These are phyloP conservation scores for Ophiocordyceps camponoti-leonardi DNA, from an alignment of 2,329 filamentous ascomycete genomes.

Conservation along the genomic window DNA sequence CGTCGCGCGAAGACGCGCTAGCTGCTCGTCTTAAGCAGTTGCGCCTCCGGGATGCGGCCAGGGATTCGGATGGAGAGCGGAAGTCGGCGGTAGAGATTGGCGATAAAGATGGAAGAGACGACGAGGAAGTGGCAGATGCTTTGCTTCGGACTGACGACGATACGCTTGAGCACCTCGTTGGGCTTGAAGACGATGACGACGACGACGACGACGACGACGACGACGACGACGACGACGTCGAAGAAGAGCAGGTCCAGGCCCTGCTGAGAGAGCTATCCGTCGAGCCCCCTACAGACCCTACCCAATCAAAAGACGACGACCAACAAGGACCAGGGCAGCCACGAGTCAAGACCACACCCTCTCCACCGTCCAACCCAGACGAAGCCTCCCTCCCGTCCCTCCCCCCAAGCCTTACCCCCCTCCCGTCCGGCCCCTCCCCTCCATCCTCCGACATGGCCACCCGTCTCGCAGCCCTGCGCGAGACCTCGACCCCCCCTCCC, in stretches of 20 bases:
- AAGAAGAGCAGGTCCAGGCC: constrained; percentile 16
- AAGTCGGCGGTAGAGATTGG: background rate
- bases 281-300: constrained; percentile 17
- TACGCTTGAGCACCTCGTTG: constrained; percentile 33
- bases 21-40: constrained; percentile 33
- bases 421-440: constrained; percentile 12
- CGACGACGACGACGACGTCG: too few species aligned
- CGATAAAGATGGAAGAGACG: constrained; percentile 4
- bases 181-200: constrained; percentile 17
- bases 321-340: background rate
- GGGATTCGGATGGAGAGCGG: background rate
- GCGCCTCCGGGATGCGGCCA: constrained; percentile 16
- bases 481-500: too few species aligned
- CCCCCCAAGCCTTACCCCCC: constrained; percentile 23
- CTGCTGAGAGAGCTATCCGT: constrained; percentile 18
- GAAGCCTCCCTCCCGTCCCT: constrained; percentile 22
- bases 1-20: constrained; percentile 31
- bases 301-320: constrained; percentile 3
- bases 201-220: constrained; percentile 5
- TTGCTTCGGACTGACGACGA: constrained; percentile 31
- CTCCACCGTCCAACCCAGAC: background rate
- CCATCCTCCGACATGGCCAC: constrained; percentile 27
- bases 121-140: constrained; percentile 20
- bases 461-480: constrained; percentile 33
- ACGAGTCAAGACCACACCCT: background rate